Evolutionary conservation across 257 asterid species (phyloP), one percentile per base, ranked within the genome.

Genomic region (Rauvolfia tetraphylla): DNA sequence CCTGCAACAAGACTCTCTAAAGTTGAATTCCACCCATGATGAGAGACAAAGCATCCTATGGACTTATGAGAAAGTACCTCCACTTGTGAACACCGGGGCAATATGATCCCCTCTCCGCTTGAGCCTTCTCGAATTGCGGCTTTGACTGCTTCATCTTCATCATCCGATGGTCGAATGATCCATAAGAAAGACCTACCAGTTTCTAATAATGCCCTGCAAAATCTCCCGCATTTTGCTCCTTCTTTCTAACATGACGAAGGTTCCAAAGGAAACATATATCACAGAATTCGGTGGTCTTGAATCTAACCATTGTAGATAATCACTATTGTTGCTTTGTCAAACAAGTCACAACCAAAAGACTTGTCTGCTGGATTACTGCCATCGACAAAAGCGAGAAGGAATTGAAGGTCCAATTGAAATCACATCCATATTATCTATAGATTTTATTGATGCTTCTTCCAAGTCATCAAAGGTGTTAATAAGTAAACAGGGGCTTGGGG

Each of bases 1-100:
- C 93, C 89, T 22, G 87, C 78, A 4, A 77, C 80, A 67, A 90
- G 13, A 63, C 87, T 73, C 34, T 90, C 93, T 2, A 89, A 11
- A 0, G 89, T 89, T 41, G 93, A 90, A n/a, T 90, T 90, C 93
- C 96, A 90, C 22, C 93, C 92, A 71, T 90, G 89, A 10, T 90
- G 96, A 4, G 92, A 83, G 48, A 87, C 83, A 33, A 90, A 90
- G 58, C 96, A 86, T 6, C 90, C 96, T 14, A 87, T 22, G 0
- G 91, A 85, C 48, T 62, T 77, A 65, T 90, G 96, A 29, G 69
- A 68, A 12, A 90, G 81, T 8, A 90, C 90, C 41, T 85, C 87
- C 57, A 81, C 39, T 70, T 90, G 96, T 9, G 89, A 79, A 82
- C 93, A 89, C 93, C 92, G 87, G 0, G 87, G 81, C 12, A 89